phyloP scores from a whole-genome alignment of 192 early-diverging fungal species.

The Rhizophagus sp. region DNA sequence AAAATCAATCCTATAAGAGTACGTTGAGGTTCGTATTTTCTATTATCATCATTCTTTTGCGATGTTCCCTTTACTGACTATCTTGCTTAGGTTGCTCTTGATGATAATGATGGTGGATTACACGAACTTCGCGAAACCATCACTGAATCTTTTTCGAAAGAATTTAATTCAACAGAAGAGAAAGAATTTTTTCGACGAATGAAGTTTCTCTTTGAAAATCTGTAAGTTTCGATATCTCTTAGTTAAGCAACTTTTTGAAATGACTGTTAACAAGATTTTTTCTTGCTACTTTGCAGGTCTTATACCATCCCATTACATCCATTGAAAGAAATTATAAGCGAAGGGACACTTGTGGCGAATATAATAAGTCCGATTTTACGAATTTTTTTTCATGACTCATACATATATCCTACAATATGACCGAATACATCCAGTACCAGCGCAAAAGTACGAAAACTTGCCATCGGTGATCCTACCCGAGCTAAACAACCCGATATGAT shows the following conservation, averaged over 20 bases:
- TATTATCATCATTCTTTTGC: not conserved
- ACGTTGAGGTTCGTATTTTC: not conserved
- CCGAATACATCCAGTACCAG: conserved; percentile 28
- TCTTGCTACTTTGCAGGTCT: conserved; percentile 12
- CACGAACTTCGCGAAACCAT: not conserved
- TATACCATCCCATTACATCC: conserved; percentile 4
- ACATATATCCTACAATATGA: conserved; percentile 16
- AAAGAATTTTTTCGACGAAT: conserved; percentile 3
- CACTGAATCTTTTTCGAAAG: conserved; percentile 15
- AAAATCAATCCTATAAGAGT: conserved; percentile 13
- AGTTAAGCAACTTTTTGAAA: not conserved
- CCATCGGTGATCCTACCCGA: conserved; percentile 21
- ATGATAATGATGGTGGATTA: no score
- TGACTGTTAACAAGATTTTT: conserved; percentile 2
- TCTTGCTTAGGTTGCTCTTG: not conserved
- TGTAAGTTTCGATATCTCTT: conserved; percentile 17
- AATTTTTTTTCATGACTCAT: conserved; percentile 20
- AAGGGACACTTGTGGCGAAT: conserved; percentile 20
- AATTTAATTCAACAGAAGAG: not conserved
- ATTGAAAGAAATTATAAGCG: conserved; percentile 24
- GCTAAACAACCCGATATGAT: conserved; percentile 32
- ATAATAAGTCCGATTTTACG: conserved; percentile 23
- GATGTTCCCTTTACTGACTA: conserved; percentile 11
- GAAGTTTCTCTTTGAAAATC: conserved; percentile 14
- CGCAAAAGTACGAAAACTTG: conserved; percentile 29